Evolutionary conservation across 208 protist genomes (phyloP).

Genomic region (Lotmaria passim): DNA sequence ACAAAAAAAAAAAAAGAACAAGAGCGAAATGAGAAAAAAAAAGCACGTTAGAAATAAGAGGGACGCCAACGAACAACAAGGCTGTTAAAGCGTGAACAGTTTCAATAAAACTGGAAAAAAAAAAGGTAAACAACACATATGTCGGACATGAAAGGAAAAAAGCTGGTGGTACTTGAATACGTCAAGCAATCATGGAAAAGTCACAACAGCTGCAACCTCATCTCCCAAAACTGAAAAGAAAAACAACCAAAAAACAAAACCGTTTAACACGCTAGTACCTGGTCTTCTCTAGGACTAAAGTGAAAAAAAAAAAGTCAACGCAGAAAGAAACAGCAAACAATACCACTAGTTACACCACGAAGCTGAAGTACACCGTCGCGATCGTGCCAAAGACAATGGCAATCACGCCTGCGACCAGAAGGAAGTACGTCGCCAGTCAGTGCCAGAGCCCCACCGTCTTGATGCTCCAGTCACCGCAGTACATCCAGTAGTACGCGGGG

Average conservation of each 20-base stretch:
- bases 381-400: slow-evolving; percentile 73
- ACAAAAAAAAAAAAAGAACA: neutral
- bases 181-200: neutral
- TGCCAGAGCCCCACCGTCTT: slow-evolving; percentile 53
- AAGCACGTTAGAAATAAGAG: neutral
- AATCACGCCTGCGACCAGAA: slow-evolving; percentile 65
- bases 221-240: too few relatives aligned
- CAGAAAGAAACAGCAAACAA: neutral
- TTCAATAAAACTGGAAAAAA: slow-evolving; percentile 23
- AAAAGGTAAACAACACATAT: neutral
- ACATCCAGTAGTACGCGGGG: slow-evolving; percentile 75
- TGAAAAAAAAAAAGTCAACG: too few relatives aligned
- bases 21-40: neutral
- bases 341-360: slow-evolving; percentile 32
- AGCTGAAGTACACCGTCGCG: slow-evolving; percentile 47
- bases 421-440: slow-evolving; percentile 45
- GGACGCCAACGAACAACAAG: neutral
- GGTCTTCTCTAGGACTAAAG: too few relatives aligned
- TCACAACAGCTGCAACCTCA: too few relatives aligned
- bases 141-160: neutral
- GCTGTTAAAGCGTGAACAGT: neutral
- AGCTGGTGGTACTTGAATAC: neutral
- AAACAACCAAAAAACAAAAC: too few relatives aligned
- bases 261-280: too few relatives aligned
- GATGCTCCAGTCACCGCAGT: slow-evolving; percentile 65